Conservation (phyloP, 768 basidiomycete species). For the Psilocybe cyanescens region DNA sequence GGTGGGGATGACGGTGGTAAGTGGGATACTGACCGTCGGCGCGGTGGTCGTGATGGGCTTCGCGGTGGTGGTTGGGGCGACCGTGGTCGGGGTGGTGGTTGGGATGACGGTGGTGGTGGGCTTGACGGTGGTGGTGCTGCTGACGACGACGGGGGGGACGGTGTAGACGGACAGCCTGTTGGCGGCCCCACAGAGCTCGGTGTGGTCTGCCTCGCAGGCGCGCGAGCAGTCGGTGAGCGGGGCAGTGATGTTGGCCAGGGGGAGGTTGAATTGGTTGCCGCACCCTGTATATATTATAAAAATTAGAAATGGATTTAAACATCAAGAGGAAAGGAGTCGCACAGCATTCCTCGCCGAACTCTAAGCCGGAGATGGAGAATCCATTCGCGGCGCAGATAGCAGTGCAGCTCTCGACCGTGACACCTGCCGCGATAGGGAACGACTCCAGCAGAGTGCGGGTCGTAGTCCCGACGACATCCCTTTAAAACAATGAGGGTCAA, state of each 20-base stretch:
- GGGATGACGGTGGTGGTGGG: neutral
- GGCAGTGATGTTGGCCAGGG: slow-evolving; percentile 5
- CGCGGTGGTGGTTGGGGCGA: neutral
- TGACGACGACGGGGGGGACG: neutral
- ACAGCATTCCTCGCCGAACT: slow-evolving; percentile 42
- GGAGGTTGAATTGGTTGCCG: slow-evolving; percentile 10
- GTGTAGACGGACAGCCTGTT: slow-evolving; percentile 19
- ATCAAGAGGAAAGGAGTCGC: neutral
- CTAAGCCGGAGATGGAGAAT: slow-evolving; percentile 53
- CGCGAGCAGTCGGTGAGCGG: slow-evolving; percentile 15
- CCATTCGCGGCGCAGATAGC: slow-evolving; percentile 17
- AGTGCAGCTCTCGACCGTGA: slow-evolving; percentile 18
- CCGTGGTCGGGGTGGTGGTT: neutral
- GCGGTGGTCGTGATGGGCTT: neutral
- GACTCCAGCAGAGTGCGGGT: slow-evolving; percentile 17
- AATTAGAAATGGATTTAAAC: neutral
- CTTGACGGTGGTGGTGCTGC: neutral
- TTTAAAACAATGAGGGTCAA: neutral
- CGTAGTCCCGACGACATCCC: slow-evolving; percentile 6
- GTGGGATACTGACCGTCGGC: neutral
- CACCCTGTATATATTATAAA: slow-evolving; percentile 14
- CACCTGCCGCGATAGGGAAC: slow-evolving; percentile 12
- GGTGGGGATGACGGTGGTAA: neutral
- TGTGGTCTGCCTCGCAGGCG: slow-evolving; percentile 19
- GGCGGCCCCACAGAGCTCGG: slow-evolving; percentile 21